Evolutionary conservation across 306 rosid genomes (phyloP).

Genomic region (Trifolium dubium): DNA sequence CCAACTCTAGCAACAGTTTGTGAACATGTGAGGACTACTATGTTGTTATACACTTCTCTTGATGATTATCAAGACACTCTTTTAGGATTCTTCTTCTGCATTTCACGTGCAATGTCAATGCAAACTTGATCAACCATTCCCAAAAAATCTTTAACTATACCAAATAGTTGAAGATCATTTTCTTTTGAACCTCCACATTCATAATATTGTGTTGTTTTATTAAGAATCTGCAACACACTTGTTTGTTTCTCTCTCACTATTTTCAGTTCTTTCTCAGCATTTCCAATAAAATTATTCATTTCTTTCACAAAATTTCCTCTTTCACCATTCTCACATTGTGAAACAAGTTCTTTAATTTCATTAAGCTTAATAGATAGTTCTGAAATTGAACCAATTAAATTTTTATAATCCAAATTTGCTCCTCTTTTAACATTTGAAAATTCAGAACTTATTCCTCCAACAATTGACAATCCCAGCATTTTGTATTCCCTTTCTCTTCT

Average conservation of each 20-base stretch:
- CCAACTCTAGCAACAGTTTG: constrained; percentile 35
- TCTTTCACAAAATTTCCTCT: constrained; percentile 69
- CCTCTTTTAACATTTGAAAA: constrained; percentile 80
- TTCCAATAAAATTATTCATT: constrained; percentile 68
- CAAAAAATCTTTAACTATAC: constrained; percentile 77
- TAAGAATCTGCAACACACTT: constrained; percentile 66
- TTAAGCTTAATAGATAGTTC: constrained; percentile 48
- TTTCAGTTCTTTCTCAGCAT: constrained; percentile 64
- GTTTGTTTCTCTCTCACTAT: constrained; percentile 55
- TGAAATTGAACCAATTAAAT: constrained; percentile 53
- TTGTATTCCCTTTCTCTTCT: constrained; percentile 67
- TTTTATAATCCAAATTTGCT: constrained; percentile 62
- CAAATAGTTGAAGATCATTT: constrained; percentile 70
- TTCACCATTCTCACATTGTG: constrained; percentile 49
- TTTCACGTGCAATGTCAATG: constrained; percentile 67
- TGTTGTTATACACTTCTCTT: not conserved
- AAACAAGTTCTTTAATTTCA: constrained; percentile 51
- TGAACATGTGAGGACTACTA: constrained; percentile 46
- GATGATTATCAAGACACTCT: constrained; percentile 15
- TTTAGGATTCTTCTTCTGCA: constrained; percentile 60
- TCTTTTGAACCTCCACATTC: constrained; percentile 60
- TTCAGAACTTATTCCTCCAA: constrained; percentile 89
- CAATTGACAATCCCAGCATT: constrained; percentile 76
- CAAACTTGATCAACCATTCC: constrained; percentile 90
- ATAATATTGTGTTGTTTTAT: constrained; percentile 67